Base-by-base conservation (phyloP, 768 basidiomycete genomes). In the Russula brevipes region DNA sequence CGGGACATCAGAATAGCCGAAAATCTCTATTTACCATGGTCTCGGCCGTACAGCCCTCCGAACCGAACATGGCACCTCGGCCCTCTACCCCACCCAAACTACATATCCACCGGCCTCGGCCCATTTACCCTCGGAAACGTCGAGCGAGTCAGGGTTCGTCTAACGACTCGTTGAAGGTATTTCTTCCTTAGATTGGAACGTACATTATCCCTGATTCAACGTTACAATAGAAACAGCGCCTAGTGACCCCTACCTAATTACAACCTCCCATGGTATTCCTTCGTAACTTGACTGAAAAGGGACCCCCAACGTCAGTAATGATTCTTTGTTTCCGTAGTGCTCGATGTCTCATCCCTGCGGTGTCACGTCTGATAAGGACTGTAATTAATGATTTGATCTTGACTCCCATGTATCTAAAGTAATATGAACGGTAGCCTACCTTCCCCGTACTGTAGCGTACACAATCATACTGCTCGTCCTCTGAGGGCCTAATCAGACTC, bases 101-200 rank as follows among this genome's bases (percentile, higher is more conserved):
- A 16, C 47, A 45, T 39, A 52, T 24, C 30, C 35, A 46, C 17
- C 60, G 53, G 30, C 54, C 44, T 38, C 46, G 6, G 31, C n/a
- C 54, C 30, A 31, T 54, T 10, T n/a, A 45, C 30, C 4, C 55
- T 30, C 35, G 30, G 55, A 65, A 64, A 41, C 58, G 58, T 17
- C 46, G 33, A 39, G 58, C 47, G n/a, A 59, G 63, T 45, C 47
- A 17, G 8, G 35, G 35, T n/a, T 7, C 19, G 14, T n/a, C 31
- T 11, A 30, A 53, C 17, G 52, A 30, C 24, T 9, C 39, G 7
- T 42, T 17, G 17, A 64, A 64, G 41, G 63, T 64, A 59, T 59
- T 46, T 46, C 50, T 52, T 35, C 10, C 31, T 11, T 5, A 5
- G 19, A 10, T 33, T 41, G 19, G 14, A 6, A 53, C 2, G 17